These are phyloP conservation scores for Talaromyces liani DNA, from an alignment of 495 filamentous ascomycete species.

Conservation along the genomic window DNA sequence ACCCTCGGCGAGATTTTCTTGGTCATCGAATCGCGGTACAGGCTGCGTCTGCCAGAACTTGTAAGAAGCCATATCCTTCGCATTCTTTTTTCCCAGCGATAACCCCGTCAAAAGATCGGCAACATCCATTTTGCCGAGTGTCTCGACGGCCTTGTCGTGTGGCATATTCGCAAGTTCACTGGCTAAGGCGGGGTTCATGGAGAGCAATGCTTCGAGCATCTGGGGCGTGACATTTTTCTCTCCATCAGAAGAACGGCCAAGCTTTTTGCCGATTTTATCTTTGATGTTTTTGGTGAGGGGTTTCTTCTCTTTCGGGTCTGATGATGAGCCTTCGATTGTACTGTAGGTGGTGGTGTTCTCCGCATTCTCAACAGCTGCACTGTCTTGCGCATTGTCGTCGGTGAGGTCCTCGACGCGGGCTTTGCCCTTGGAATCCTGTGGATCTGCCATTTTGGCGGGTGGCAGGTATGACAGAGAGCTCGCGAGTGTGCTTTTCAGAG, in stretches of 20 bases:
- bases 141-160: slow-evolving; percentile 46
- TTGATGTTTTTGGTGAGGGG: slow-evolving; percentile 16
- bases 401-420: slow-evolving; percentile 18
- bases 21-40: slow-evolving; percentile 71
- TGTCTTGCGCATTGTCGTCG: slow-evolving; percentile 1
- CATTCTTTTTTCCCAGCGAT: slow-evolving; percentile 67
- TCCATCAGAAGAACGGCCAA: slow-evolving; percentile 16
- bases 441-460: slow-evolving; percentile 28
- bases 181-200: slow-evolving; percentile 45
- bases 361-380: neutral
- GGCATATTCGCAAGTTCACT: slow-evolving; percentile 37
- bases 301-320: slow-evolving; percentile 17
- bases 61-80: slow-evolving; percentile 92
- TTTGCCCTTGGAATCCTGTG: slow-evolving; percentile 34
- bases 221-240: slow-evolving; percentile 33
- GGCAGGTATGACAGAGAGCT: neutral
- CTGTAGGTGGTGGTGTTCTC: slow-evolving; percentile 9
- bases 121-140: slow-evolving; percentile 64
- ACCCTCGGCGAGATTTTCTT: slow-evolving; percentile 41
- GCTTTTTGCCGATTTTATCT: slow-evolving; percentile 15
- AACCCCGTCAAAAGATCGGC: slow-evolving; percentile 79
- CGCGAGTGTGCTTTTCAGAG: neutral
- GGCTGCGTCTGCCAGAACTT: slow-evolving; percentile 99
- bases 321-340: slow-evolving; percentile 2
- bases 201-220: slow-evolving; percentile 36